Evolutionary conservation across 2,329 filamentous ascomycete genomes (phyloP), one percentile per base, ranked within the genome.

Genomic region (Arthrobotrys sphaeroides): DNA sequence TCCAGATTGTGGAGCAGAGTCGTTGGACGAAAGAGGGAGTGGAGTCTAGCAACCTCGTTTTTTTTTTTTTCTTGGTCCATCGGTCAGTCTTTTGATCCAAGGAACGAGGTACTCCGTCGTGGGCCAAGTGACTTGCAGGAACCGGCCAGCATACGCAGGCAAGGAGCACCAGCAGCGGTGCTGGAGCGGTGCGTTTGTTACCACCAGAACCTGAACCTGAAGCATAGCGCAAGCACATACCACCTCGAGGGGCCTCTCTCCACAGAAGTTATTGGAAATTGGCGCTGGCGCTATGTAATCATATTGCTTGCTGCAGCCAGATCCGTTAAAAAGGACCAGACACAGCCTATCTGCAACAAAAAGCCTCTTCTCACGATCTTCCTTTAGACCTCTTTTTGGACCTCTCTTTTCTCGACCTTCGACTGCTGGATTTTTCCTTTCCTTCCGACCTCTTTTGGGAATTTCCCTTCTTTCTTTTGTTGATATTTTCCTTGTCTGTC

Each of bases 291-390:
- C 69, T 73, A 66, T 73, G 69, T 73, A 73, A 73, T 73, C 61
- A 73, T 66, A 66, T 45, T 73, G 59, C 59, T 64, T 43, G 60
- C 47, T 53, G 68, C 60, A 59, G 60, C 43, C 61, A 73, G 61
- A 73, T 73, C 61, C 69, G 36, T 73, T 73, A 73, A 73, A 73
- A 73, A 73, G 69, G 69, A 73, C 69, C 51, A 73, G 69, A 66
- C 69, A 66, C 69, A 73, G 69, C 69, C 69, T 73, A 66, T 73
- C 69, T 66, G 69, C 60, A 60, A 66, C 51, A 59, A 66, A 64
- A 64, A 60, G 69, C 69, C 69, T 66, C 69, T 73, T 73, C 61
- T 73, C 69, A 66, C 61, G 69, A 73, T 73, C 69, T 64, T 72
- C 67, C 51, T 55, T 65, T 66, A 73, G 66, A 60, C 49, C 68